Percentiles rank a stretch among this genome's conserved stretches.
These are phyloP conservation scores for Westerdykella aurantiaca DNA, from an alignment of 2,329 filamentous ascomycete species.

Conservation along the genomic window DNA sequence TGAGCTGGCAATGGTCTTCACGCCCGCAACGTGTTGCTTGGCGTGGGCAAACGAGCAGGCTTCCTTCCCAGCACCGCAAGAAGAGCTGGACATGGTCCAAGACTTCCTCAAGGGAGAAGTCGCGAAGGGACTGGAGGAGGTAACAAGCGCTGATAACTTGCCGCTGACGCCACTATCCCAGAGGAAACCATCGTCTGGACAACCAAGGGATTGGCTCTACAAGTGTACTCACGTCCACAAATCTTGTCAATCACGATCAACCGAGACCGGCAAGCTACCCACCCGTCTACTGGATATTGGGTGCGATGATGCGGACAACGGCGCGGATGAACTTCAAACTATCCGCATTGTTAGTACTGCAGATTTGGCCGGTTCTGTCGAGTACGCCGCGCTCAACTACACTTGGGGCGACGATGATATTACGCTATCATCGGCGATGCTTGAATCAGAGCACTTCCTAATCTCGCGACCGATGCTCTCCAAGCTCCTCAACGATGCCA, in stretches of 20 bases:
- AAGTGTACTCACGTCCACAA: slow-evolving; percentile 25
- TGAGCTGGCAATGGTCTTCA: slow-evolving; percentile 27
- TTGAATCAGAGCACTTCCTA: no score
- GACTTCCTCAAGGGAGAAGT: no score
- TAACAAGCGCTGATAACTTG: no score
- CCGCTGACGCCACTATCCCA: no score
- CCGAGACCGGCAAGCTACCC: slow-evolving; percentile 15
- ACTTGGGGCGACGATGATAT: slow-evolving; percentile 18
- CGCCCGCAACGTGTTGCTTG: slow-evolving; percentile 34
- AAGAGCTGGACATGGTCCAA: slow-evolving; percentile 25
- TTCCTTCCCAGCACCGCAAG: slow-evolving; percentile 27
- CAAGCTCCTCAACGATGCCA: slow-evolving; percentile 21
- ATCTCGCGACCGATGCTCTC: slow-evolving; percentile 11
- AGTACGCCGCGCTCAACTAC: slow-evolving; percentile 29
- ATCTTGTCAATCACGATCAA: slow-evolving; percentile 14
- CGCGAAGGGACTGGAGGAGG: no score
- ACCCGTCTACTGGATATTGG: slow-evolving; percentile 30
- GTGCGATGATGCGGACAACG: slow-evolving; percentile 6
- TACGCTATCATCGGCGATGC: slow-evolving; percentile 7
- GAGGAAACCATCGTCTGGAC: no score
- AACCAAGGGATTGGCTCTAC: slow-evolving; percentile 17
- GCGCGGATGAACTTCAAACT: slow-evolving; percentile 5
- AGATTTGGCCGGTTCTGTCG: slow-evolving; percentile 9
- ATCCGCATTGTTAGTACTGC: slow-evolving; percentile 22
- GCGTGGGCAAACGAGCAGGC: slow-evolving; percentile 32